Conservation (phyloP, 2,329 filamentous ascomycete species). For the Penicillium sp. region DNA sequence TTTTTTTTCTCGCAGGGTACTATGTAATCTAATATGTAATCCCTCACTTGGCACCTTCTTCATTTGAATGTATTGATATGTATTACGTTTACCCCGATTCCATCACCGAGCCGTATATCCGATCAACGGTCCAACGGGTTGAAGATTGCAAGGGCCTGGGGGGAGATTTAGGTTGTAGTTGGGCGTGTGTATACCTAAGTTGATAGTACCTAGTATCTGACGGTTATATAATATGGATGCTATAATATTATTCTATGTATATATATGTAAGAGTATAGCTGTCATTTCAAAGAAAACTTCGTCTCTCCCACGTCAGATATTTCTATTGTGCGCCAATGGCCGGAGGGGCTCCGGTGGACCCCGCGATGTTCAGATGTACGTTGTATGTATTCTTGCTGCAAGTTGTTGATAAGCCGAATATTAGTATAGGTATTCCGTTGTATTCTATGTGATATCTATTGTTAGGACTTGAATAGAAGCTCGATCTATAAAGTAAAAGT, state of each 20-base stretch:
- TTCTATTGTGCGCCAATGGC: constrained; percentile 17
- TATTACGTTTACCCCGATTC: constrained; percentile 9
- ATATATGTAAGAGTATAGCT: neutral
- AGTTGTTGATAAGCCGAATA: neutral
- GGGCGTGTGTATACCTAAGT: neutral
- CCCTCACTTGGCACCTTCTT: neutral
- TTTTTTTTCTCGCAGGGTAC: neutral
- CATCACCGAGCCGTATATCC: constrained; percentile 10
- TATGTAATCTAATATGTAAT: neutral
- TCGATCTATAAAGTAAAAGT: neutral
- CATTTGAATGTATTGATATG: neutral
- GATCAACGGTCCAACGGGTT: constrained; percentile 6
- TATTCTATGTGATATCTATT: neutral
- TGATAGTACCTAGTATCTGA: neutral
- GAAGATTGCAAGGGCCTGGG: neutral
- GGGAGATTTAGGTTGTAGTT: neutral
- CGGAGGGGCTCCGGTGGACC: constrained; percentile 23
- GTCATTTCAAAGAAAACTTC: constrained; percentile 10
- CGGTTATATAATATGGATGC: neutral
- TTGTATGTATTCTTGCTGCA: constrained; percentile 7
- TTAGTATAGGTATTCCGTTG: neutral
- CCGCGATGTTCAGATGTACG: constrained; percentile 13
- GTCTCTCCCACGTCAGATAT: constrained; percentile 2
- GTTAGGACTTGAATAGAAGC: neutral
- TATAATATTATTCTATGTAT: neutral